Conservation (phyloP, 257 asterid species). For the Gentiana straminea region DNA sequence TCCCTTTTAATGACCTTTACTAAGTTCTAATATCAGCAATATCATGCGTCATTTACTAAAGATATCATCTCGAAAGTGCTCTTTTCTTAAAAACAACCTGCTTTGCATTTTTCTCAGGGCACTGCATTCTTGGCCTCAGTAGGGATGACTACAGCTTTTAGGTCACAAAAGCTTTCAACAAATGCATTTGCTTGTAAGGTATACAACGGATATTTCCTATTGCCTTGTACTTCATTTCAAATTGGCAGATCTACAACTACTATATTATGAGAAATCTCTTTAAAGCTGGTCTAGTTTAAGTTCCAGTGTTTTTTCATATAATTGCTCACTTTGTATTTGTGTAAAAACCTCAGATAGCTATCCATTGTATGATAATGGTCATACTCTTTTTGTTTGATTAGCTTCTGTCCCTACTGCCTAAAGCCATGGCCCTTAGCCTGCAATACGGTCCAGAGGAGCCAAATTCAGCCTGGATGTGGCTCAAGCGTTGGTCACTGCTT, state of each 20-base stretch:
- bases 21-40: too few relatives aligned
- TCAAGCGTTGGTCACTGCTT: constrained; percentile 46
- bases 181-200: constrained; percentile 33
- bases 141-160: constrained; percentile 2
- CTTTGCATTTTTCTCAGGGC: too few relatives aligned
- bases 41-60: too few relatives aligned
- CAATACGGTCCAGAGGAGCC: constrained; percentile 37
- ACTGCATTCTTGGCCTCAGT: too few relatives aligned
- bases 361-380: neutral
- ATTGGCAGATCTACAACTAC: neutral
- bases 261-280: too few relatives aligned
- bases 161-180: constrained; percentile 11
- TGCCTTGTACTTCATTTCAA: constrained; percentile 6
- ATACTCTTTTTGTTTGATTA: constrained; percentile 9
- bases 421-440: constrained; percentile 31
- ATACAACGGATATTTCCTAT: neutral
- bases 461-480: constrained; percentile 51
- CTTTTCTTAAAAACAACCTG: too few relatives aligned
- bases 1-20: neutral
- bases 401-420: constrained; percentile 38
- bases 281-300: neutral
- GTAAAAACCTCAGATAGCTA: neutral
- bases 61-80: too few relatives aligned
- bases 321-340: neutral
- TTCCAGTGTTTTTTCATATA: neutral